Base-by-base conservation (phyloP, 169 alveolate species). In the Condylostoma magnum region DNA sequence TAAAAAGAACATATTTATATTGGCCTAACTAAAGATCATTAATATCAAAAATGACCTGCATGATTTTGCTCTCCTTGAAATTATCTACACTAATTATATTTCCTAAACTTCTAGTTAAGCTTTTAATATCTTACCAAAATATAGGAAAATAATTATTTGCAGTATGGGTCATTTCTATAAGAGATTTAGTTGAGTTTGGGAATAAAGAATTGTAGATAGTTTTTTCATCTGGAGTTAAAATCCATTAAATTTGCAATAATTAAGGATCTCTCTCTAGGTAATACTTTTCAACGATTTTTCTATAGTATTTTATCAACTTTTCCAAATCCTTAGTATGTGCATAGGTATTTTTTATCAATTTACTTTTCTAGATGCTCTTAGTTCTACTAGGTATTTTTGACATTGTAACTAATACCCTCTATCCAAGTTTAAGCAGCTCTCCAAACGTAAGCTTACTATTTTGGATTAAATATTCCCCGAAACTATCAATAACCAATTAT, bases 351-450 rank as follows among this genome's bases (percentile, higher is more conserved):
- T 57, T 18, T 20, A 57, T 57, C 31, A 51, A 18, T 18, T 27
- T 1, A 6, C 52, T 33, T 33, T 47, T 47, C 69, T 51, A 57
- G 18, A 57, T 57, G 6, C 33, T 33, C 20, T 20, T 28, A 2
- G 30, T 31, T 4, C 38, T 34, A 33, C 38, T 34, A 2, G 18
- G 53, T 1, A 18, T 30, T 51, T 27, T 2, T 8, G 31, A 47
- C 69, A 57, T 57, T 1, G 69, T 57, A 1, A 57, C 69, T 15
- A 57, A 22, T 5, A 51, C 69, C n/a, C 52, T 57, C 5, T 57
- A 34, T 4, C 69, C 69, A 1, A 51, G 18, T 20, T 18, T 33
- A 31, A 57, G 31, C 69, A 57, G 31, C 5, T 57, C 52, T n/a
- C 28, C 28, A 22, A 57, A 27, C 38, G 69, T 57, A 5, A 57